Evolutionary conservation across 2,329 filamentous ascomycete genomes (phyloP), one percentile per base, ranked within the genome.

Genomic region (Arachnomyces sp.): DNA sequence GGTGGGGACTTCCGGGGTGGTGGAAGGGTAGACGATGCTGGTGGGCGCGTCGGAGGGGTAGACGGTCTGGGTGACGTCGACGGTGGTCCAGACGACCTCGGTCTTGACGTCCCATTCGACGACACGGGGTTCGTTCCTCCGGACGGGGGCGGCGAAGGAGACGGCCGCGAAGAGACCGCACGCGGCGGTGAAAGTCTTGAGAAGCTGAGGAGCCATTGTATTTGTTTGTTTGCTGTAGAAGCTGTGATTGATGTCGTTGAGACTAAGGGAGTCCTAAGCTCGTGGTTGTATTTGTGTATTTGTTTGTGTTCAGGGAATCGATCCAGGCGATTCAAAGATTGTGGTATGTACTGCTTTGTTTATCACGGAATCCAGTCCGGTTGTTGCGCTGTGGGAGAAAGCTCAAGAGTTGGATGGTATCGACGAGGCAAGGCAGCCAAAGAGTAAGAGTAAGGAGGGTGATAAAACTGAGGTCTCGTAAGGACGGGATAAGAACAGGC

Each of bases 11-110:
- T 28, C 16, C 32, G 42, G 15, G 39, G 38, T 16, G 42, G 36
- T n/a, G 40, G 17, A 7, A 36, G 18, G 14, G 40, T 37, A 32
- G 38, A 8, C 11, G 36, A 15, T 16, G 40, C 32, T 36, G 36
- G 11, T 28, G 36, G n/a, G 30, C 21, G 28, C 11, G 42, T 21
- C 14, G 40, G 34, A 13, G 44, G 36, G 31, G 36, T 14, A 33
- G 30, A 66, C 59, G 28, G 60, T 61, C 29, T 60, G 56, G 16
- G 63, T 60, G 16, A 60, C 59, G 25, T 60, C 55, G 40, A 65
- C 56, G 25, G 55, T 59, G 43, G 53, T 50, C 17, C 57, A 48
- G 5, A 57, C 48, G 3, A 55, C 44, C 25, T 51, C 54, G 2
- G 49, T 45, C 14, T 40, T 43, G 21, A 43, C 43, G 14, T 50